Conservation (phyloP, 345 rosid species). For the Ricinus communis region DNA sequence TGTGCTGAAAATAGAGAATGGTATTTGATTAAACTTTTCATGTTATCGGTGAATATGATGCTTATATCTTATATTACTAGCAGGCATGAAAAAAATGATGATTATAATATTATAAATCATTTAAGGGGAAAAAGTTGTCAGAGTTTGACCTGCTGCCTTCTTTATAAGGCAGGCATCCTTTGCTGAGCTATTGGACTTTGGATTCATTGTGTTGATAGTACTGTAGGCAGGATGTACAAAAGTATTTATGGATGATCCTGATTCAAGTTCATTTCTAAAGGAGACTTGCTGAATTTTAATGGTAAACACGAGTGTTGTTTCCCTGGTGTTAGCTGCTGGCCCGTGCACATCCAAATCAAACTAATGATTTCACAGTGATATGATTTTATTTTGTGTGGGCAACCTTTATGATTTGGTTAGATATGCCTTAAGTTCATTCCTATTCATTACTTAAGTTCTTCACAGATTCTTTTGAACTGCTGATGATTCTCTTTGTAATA, state of each 20-base stretch:
- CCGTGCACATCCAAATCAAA: background rate
- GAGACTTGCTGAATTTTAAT: background rate
- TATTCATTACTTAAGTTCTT: background rate
- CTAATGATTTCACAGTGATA: background rate
- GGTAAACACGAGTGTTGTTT: background rate
- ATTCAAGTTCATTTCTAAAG: background rate
- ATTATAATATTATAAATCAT: too few relatives aligned
- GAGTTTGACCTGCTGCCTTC: too few relatives aligned
- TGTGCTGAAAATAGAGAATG: slow-evolving; percentile 86
- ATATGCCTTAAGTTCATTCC: background rate
- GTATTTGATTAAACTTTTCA: slow-evolving; percentile 34
- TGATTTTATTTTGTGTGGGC: background rate
- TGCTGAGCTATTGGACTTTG: too few relatives aligned
- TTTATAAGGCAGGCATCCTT: too few relatives aligned
- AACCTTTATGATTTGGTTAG: background rate
- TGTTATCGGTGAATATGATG: background rate
- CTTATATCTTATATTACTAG: background rate
- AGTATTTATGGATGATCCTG: background rate
- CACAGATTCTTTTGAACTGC: background rate
- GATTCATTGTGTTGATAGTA: too few relatives aligned
- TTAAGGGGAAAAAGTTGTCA: too few relatives aligned
- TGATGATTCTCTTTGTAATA: background rate
- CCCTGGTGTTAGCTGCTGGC: background rate
- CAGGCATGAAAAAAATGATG: background rate
- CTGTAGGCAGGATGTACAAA: background rate